Evolutionary conservation across 257 asterid genomes (phyloP), one percentile per base, ranked within the genome.

Genomic region (Ocimum tenuiflorum): DNA sequence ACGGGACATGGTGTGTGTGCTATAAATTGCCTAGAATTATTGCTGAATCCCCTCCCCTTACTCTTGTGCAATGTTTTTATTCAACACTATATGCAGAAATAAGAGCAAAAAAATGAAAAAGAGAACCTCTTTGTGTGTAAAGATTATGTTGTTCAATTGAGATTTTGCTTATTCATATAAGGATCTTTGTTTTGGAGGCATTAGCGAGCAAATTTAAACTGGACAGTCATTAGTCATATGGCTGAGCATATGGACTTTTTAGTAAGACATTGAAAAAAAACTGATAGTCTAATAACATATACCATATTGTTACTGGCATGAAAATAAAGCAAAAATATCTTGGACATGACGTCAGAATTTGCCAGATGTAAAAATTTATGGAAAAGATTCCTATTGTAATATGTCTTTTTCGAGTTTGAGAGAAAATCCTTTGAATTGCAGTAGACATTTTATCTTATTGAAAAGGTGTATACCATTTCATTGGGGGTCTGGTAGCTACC

Each of bases 1-100:
- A 62, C 68, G 69, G 88, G 74, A 22, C 92, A 87, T 68, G 89
- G 96, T 87, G 39, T 49, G 79, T 63, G 9, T 73, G 72, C 38
- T 18, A 8, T 60, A 46, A 6, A 46, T 61, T 52, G 63, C 43
- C 38, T 46, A 8, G 12, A 10, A 3, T 38, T 52, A 14, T 36
- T 56, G 19, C 54, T 41, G 50, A 59, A 67, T 29, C 27, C 52
- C 29, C 35, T 43, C 48, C 31, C 31, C 31, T 4, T 27, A 2
- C 31, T 27, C 31, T n/a, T n/a, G n/a, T n/a, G n/a, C n/a, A n/a
- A n/a, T n/a, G n/a, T n/a, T n/a, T n/a, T n/a, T n/a, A n/a, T n/a
- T n/a, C n/a, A n/a, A n/a, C n/a, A n/a, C n/a, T n/a, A n/a, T n/a
- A n/a, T n/a, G n/a, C n/a, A n/a, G n/a, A n/a, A n/a, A n/a, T n/a